Conservation (phyloP, 441 rosid species). For the Geranium incanum region DNA sequence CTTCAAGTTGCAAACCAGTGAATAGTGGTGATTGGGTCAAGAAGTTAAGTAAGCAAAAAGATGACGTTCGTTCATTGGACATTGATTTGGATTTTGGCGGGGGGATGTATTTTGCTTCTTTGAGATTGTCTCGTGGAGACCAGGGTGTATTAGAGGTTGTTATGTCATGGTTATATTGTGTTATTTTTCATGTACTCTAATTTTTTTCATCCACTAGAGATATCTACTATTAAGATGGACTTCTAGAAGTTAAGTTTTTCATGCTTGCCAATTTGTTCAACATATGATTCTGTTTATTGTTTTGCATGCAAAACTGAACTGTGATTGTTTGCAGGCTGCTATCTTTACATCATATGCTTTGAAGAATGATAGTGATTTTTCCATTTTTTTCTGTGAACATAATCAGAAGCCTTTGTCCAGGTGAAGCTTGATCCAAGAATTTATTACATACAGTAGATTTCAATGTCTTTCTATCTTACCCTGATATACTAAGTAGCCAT, state of each 20-base stretch:
- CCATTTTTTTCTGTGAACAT: conserved; percentile 47
- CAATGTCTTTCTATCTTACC: conserved; percentile 10
- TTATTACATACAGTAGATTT: background rate
- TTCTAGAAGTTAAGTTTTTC: too few relatives aligned
- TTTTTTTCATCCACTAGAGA: conserved; percentile 7
- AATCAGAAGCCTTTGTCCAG: conserved; percentile 61
- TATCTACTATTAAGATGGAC: background rate
- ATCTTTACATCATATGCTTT: conserved; percentile 63
- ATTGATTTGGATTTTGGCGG: conserved; percentile 76
- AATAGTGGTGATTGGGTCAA: conserved; percentile 86
- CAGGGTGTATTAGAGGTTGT: conserved; percentile 87
- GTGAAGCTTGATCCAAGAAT: conserved; percentile 33
- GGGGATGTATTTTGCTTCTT: conserved; percentile 71
- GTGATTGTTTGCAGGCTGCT: conserved; percentile 55
- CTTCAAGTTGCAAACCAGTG: conserved; percentile 69
- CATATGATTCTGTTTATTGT: background rate
- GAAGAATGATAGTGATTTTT: conserved; percentile 66
- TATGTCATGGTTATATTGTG: conserved; percentile 18
- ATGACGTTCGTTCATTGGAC: conserved; percentile 49
- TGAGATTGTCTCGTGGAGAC: conserved; percentile 76
- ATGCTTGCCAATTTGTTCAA: background rate
- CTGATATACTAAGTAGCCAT: conserved; percentile 19
- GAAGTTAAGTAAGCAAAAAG: conserved; percentile 61
- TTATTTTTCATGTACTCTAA: conserved; percentile 15
- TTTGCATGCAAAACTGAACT: conserved; percentile 16